Base-by-base conservation (phyloP, 768 basidiomycete genomes). In the Mycena vulgaris region DNA sequence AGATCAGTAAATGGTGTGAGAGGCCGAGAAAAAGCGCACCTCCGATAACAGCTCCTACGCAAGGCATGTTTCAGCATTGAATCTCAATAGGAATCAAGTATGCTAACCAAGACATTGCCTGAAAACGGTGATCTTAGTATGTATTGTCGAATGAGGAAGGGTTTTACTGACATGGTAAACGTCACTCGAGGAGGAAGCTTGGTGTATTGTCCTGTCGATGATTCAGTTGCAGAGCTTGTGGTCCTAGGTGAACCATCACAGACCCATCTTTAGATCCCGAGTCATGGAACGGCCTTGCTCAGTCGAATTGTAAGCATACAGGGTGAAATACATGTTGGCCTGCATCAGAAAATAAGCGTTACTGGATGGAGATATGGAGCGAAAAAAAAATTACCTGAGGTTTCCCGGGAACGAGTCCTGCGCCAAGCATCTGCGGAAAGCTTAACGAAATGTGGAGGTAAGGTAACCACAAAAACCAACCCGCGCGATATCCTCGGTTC, bases 141-240 rank as follows among this genome's bases (percentile, higher is more conserved):
- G n/a, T 11, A 30, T 28, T 23, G 47, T 13, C 25, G 47, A 28
- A 42, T 19, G n/a, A 42, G 17, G 57, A 42, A 23, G 1, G n/a
- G 17, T 6, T 19, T 31, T 14, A 27, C 59, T 21, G 91, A 90
- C 9, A 89, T 88, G 23, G 85, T 82, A 78, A 92, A 92, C 3
- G 90, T 88, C 37, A 86, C 86, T 11, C 90, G 88, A 51, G 91
- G 91, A 40, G 90, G 89, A 47, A 92, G 84, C 79, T 92, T 92
- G 27, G 85, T 84, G 74, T 86, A 82, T 75, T 85, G 84, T 37
- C 81, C 83, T 75, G 51, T n/a, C 39, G 37, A 7, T 4, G 40
- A 45, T 13, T 53, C 5, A 42, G 52, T 31, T 62, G n/a, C 40
- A 21, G 42, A 47, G 39, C 7, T 48, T 4, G 45, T 11, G 19